phyloP scores from a whole-genome alignment of 2,329 filamentous ascomycete genomes.

The Arachnomyces sp. region DNA sequence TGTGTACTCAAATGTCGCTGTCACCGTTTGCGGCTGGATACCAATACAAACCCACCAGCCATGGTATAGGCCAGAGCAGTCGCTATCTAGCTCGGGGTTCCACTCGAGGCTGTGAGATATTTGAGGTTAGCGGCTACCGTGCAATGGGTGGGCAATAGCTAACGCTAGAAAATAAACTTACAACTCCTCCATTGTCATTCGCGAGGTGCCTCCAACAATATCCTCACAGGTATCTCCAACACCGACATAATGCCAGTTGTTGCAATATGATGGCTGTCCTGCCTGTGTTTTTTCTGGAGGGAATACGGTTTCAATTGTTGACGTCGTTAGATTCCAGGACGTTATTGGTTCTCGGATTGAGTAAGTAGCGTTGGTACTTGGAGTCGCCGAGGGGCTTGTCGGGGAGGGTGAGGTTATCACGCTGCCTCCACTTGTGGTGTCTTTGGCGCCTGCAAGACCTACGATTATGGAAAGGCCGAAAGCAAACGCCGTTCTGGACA shows the following conservation, averaged over 20 bases:
- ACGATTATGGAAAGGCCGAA: too few relatives aligned
- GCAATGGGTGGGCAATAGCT: conserved; percentile 2
- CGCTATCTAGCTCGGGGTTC: too few relatives aligned
- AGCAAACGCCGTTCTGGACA: too few relatives aligned
- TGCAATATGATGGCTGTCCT: conserved; percentile 7
- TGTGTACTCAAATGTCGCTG: conserved; percentile 1
- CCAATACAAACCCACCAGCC: conserved; percentile 10
- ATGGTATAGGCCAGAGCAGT: too few relatives aligned
- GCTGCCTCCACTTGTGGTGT: too few relatives aligned
- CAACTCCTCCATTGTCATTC: conserved; percentile 6
- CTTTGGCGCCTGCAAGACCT: too few relatives aligned
- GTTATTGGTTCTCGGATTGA: conserved; percentile 7
- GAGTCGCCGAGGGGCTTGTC: too few relatives aligned
- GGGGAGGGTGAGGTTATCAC: too few relatives aligned
- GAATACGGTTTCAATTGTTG: conserved; percentile 5
- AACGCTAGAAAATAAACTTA: conserved; percentile 1
- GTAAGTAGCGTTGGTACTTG: conserved; percentile 3
- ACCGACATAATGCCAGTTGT: conserved; percentile 5
- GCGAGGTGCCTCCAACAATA: conserved; percentile 1
- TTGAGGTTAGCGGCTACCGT: too few relatives aligned
- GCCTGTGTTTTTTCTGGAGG: conserved; percentile 8
- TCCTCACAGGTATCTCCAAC: conserved; percentile 5
- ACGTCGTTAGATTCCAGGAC: conserved; percentile 6
- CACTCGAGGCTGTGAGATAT: too few relatives aligned
- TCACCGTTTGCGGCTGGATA: conserved; percentile 2